A percentile compares a stretch with the other conserved stretches of the same genome.
These are phyloP conservation scores for Capsicum pubescens DNA, from an alignment of 257 asterid species.

Conservation along the genomic window DNA sequence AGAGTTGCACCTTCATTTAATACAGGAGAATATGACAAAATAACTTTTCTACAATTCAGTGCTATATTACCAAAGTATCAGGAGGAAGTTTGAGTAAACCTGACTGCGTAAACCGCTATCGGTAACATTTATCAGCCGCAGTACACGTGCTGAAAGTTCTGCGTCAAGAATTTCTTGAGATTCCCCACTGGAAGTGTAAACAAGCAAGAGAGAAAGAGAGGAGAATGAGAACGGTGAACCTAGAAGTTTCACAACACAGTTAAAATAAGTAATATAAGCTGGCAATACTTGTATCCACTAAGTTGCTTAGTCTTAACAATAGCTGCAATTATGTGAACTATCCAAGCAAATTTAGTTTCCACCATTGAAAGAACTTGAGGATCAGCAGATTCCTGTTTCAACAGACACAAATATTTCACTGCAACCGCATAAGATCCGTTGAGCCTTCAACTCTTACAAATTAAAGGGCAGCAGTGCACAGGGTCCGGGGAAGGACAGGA, in stretches of 20 bases:
- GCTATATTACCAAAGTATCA: background rate
- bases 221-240: background rate
- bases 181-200: constrained; percentile 62
- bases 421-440: background rate
- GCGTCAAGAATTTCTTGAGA: constrained; percentile 96
- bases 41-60: constrained; percentile 17
- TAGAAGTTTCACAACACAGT: background rate
- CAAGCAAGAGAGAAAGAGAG: constrained; percentile 30
- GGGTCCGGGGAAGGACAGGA: too few relatives aligned
- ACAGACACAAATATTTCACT: constrained; percentile 16
- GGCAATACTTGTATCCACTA: constrained; percentile 74
- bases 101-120: constrained; percentile 87
- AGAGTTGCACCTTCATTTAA: background rate
- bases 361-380: constrained; percentile 68
- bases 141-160: constrained; percentile 93
- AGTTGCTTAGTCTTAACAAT: constrained; percentile 77
- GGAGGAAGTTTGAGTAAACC: constrained; percentile 47
- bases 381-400: constrained; percentile 79
- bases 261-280: constrained; percentile 17
- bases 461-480: too few relatives aligned
- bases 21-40: constrained; percentile 13
- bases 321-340: constrained; percentile 93
- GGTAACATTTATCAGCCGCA: constrained; percentile 82
- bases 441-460: constrained; percentile 21
- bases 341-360: constrained; percentile 96